A percentile compares a stretch with the other conserved stretches of the same genome.
Conservation (phyloP, 495 filamentous ascomycete species). For the Talaromyces proteolyticus region DNA sequence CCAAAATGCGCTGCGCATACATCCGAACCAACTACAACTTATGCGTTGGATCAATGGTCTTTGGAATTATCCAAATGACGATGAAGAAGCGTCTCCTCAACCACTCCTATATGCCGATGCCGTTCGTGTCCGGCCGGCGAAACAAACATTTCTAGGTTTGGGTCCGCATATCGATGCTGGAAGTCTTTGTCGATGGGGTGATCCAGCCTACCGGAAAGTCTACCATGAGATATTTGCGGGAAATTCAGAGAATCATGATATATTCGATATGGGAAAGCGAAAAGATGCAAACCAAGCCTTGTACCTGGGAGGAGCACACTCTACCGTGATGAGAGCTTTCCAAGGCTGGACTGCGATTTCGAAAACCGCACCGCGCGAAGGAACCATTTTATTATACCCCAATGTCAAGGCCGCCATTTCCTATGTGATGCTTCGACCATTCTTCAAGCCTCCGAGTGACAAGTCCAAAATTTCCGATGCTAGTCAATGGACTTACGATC, state of each 20-base stretch:
- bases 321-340: not conserved
- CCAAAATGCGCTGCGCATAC: not conserved
- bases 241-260: not conserved
- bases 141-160: not conserved
- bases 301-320: not conserved
- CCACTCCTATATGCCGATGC: constrained; percentile 1
- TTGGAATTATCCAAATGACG: not conserved
- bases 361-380: not conserved
- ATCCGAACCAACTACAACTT: not conserved
- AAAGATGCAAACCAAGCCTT: not conserved
- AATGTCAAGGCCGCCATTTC: not conserved
- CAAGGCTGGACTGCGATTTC: constrained; percentile 1
- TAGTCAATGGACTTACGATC: constrained; percentile 1
- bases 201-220: constrained; percentile 1
- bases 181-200: constrained; percentile 6
- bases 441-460: not conserved
- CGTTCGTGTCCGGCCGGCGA: not conserved
- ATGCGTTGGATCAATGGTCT: not conserved
- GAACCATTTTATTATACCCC: not conserved
- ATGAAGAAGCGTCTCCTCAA: not conserved
- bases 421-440: not conserved
- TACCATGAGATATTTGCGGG: constrained; percentile 6
- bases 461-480: not conserved
- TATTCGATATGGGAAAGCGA: not conserved
- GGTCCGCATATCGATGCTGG: constrained; percentile 6